These are phyloP conservation scores for Moesziomyces sp. DNA, from an alignment of 1,284 basidiomycete species.

Conservation along the genomic window DNA sequence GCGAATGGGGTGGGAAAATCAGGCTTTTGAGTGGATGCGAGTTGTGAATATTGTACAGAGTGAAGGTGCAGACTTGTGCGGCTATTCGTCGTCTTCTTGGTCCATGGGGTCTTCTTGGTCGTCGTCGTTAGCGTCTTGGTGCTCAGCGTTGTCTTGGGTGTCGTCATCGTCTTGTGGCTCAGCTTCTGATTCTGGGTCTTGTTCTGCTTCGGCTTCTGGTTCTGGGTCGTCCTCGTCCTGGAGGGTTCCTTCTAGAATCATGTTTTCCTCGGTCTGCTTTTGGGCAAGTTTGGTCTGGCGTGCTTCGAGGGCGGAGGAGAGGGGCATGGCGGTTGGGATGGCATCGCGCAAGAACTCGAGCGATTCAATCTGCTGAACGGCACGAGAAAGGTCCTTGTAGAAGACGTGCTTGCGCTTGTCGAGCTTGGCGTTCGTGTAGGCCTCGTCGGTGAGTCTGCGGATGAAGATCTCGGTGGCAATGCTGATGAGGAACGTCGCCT, in stretches of 20 bases:
- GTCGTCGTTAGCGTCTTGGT: neutral
- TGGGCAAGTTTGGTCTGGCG: conserved; percentile 38
- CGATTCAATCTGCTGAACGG: conserved; percentile 53
- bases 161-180: conserved; percentile 10
- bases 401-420: conserved; percentile 58
- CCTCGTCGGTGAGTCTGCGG: conserved; percentile 54
- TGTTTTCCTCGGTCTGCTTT: conserved; percentile 30
- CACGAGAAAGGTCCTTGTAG: conserved; percentile 58
- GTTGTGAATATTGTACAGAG: neutral
- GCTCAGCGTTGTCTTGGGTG: conserved; percentile 6
- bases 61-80: neutral
- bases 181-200: conserved; percentile 24
- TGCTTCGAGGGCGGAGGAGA: conserved; percentile 47
- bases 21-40: neutral
- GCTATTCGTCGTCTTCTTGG: conserved; percentile 16
- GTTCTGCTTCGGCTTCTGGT: conserved; percentile 23
- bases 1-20: too few relatives aligned
- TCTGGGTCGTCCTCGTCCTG: conserved; percentile 35
- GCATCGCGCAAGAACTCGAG: conserved; percentile 56
- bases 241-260: conserved; percentile 41
- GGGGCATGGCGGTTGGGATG: conserved; percentile 48
- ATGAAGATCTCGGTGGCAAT: conserved; percentile 59
- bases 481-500: conserved; percentile 59
- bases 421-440: conserved; percentile 55
- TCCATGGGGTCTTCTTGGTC: conserved; percentile 22